Base-by-base conservation (phyloP, 495 filamentous ascomycete genomes). In the Aspergillus haitiensis region DNA sequence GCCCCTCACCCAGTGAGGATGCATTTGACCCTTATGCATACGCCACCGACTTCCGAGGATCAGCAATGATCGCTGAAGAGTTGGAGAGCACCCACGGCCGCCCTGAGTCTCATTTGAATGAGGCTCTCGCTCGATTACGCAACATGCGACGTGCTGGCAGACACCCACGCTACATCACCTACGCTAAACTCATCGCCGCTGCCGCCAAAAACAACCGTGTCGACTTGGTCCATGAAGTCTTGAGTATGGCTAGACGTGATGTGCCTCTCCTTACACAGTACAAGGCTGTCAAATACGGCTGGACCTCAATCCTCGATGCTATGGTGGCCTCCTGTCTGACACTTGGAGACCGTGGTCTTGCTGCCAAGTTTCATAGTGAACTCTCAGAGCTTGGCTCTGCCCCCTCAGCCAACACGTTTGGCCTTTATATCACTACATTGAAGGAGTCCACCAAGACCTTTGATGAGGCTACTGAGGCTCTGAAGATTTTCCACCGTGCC, bases 361-460 rank as follows among this genome's bases (percentile, higher is more conserved):
- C 94, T 58, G 85, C 87, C 62, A 84, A 89, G 63, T 97, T 88
- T 74, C 94, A 98, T 74, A 86, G 92, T 66, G 91, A 98, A 66
- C 82, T 98, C 58, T 82, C 91, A 6, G 84, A 89, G 40, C 90
- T 97, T 78, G 92, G 93, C 50, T 84, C 86, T 64, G 88, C 92
- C 18, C 95, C 95, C 35, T 92, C 94, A 1, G 95, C 94, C 52
- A 98, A 98, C 78, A 98, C 94, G 9, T 98, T 93, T 63, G 94
- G 94, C 51, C 83, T 98, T 6, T 98, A 98, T 79, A 98, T 98
- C 75, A 97, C 96, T 27, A 98, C 93, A 3, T 78, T 98, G 57
- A 96, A 97, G 75, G 92, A 96, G 65, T 94, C 92, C 0, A 90
- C 92, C 66, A 96, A 96, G 82, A 97, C 91, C 2, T 97, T 96